These are phyloP conservation scores for Actinomortierella ambigua DNA, from an alignment of 371 early-diverging fungal species.

Conservation along the genomic window DNA sequence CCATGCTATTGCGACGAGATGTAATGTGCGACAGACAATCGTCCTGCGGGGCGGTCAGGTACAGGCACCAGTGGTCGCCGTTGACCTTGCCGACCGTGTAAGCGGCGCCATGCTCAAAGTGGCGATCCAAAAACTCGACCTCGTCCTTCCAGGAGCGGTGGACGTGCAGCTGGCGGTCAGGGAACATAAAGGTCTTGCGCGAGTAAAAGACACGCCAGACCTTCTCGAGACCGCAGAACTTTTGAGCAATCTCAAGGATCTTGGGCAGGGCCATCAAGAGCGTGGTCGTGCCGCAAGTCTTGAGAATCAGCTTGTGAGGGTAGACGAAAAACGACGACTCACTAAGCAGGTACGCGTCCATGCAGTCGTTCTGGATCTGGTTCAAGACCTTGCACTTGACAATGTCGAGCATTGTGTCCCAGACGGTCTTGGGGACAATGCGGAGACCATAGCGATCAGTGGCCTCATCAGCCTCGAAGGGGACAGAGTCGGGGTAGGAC, in stretches of 20 bases:
- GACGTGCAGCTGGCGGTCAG: conserved; percentile 86
- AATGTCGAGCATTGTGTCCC: conserved; percentile 90
- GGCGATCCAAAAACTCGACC: conserved; percentile 73
- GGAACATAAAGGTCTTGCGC: conserved; percentile 96
- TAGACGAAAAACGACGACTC: conserved; percentile 98
- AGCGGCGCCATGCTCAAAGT: conserved; percentile 77
- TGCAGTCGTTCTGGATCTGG: conserved; percentile 72
- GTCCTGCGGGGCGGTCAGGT: conserved; percentile 74
- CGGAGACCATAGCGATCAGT: conserved; percentile 69
- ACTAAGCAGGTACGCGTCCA: conserved; percentile 91
- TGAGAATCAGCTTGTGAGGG: conserved; percentile 90
- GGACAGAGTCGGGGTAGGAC: conserved; percentile 39
- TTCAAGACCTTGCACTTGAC: conserved; percentile 93
- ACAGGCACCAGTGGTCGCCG: conserved; percentile 95
- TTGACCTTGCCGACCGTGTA: conserved; percentile 93
- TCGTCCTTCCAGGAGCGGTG: conserved; percentile 93
- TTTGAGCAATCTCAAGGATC: conserved; percentile 83
- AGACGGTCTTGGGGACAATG: conserved; percentile 71
- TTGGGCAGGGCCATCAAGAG: conserved; percentile 83
- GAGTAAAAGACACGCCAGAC: conserved; percentile 92
- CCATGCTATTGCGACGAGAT: conserved; percentile 25
- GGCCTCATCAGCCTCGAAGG: conserved; percentile 35
- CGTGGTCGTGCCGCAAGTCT: conserved; percentile 97
- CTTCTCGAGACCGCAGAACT: conserved; percentile 70
- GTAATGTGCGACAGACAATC: conserved; percentile 42